Base-by-base conservation (phyloP, 148 eudicot genomes). In the Fallopia convolvulus region DNA sequence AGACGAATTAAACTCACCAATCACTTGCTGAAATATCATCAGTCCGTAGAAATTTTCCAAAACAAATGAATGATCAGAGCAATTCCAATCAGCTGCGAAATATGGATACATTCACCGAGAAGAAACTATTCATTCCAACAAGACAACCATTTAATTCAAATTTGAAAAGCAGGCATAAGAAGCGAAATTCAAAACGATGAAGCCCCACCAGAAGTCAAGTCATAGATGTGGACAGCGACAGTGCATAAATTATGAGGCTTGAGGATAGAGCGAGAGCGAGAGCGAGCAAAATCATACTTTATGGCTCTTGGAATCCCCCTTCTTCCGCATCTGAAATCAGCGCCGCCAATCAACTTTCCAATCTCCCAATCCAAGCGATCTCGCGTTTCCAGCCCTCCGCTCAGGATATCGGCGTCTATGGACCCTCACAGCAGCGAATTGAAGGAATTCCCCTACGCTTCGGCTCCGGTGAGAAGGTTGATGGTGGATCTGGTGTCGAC, bases 401-500 rank as follows among this genome's bases (percentile, higher is more conserved):
- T 20, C 21, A 18, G 48, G 12, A 41, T 41, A 61, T 78, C 56
- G 9, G 61, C 56, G 33, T 60, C 80, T 17, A 58, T 33, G 33
- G 17, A 65, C 40, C 14, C 39, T 17, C 23, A n/a, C 6, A 47
- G 17, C 9, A 46, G 49, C 82, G 77, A 65, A 78, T 87, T 91
- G 79, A 79, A 78, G 82, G 97, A 95, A 30, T 95, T 91, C 75
- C 99, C 99, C 0, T 87, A 83, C 83, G 86, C 82, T 1, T 86
- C 94, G 3, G 76, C 83, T 41, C 92, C 93, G 0, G 85, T 85
- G 47, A 91, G 76, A 75, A 79, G 85, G 48, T 84, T 95, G 66
- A 95, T 95, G 97, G 68, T 85, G 71, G 92, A 92, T 20, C 80
- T 90, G 15, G 78, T 91, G 10, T 89, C 91, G 14, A 80, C 88